These are phyloP conservation scores for Pseudopithomyces chartarum DNA, from an alignment of 2,329 filamentous ascomycete genomes.

Conservation along the genomic window DNA sequence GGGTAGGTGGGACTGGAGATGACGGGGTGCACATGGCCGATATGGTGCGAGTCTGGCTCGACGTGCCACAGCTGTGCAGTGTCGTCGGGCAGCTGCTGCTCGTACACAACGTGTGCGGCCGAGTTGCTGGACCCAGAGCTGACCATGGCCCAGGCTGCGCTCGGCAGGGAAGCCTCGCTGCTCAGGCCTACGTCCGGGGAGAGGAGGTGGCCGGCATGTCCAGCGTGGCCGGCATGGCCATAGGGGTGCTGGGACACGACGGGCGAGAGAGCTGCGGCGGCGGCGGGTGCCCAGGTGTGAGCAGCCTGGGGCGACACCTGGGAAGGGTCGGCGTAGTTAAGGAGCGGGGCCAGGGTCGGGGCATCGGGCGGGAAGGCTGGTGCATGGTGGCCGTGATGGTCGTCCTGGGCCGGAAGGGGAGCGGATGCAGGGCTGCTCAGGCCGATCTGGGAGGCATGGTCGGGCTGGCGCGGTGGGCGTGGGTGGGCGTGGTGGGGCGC, in stretches of 20 bases:
- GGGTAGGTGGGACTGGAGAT: conserved; percentile 15
- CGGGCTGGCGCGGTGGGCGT: conserved; percentile 19
- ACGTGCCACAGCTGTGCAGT: conserved; percentile 26
- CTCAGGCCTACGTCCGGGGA: conserved; percentile 13
- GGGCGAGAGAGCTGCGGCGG: conserved; percentile 13
- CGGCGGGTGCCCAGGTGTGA: conserved; percentile 19
- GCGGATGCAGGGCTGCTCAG: conserved; percentile 14
- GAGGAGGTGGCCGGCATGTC: conserved; percentile 19
- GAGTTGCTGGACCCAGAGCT: neutral
- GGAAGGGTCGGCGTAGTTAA: conserved; percentile 24
- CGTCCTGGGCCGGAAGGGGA: conserved; percentile 19
- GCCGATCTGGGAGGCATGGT: conserved; percentile 9
- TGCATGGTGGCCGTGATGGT: conserved; percentile 24
- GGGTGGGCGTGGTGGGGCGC: conserved; percentile 19
- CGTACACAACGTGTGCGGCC: conserved; percentile 4
- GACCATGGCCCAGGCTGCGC: conserved; percentile 9
- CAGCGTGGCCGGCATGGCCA: conserved; percentile 18
- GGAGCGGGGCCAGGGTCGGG: conserved; percentile 24
- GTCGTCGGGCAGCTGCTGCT: conserved; percentile 14
- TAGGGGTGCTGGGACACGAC: conserved; percentile 19
- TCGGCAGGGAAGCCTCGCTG: conserved; percentile 6
- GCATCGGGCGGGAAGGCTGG: conserved; percentile 25
- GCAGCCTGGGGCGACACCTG: conserved; percentile 23
- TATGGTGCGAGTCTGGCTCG: conserved; percentile 17
- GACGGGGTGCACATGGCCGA: conserved; percentile 16